Conservation (phyloP, 352 stramenopile genomes). For the Blastocystis sp. region DNA sequence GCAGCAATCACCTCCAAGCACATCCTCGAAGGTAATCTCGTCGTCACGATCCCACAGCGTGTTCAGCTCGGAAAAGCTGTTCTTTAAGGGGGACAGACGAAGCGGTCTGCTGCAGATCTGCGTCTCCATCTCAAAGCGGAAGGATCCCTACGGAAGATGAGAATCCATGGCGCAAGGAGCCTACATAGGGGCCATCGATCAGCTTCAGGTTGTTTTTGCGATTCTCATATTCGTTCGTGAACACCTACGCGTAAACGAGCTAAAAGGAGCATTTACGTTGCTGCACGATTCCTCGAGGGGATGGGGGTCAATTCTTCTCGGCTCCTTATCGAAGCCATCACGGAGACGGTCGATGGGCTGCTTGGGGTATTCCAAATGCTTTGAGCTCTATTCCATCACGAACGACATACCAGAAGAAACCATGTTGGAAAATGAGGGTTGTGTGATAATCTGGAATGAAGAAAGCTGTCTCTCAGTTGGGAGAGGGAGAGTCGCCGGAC, state of each 20-base stretch:
- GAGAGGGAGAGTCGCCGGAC: not conserved
- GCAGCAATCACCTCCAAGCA: slow-evolving; percentile 38
- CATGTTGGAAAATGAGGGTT: not conserved
- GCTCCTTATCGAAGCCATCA: slow-evolving; percentile 64
- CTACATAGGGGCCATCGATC: slow-evolving; percentile 60
- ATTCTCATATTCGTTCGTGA: slow-evolving; percentile 39
- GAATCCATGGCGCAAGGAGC: not conserved
- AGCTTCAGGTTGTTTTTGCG: slow-evolving; percentile 46
- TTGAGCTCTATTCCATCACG: not conserved
- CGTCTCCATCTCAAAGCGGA: slow-evolving; percentile 59
- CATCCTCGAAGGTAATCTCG: slow-evolving; percentile 68
- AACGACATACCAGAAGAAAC: not conserved
- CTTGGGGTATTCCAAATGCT: slow-evolving; percentile 33
- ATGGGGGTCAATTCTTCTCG: slow-evolving; percentile 55
- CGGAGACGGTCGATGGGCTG: slow-evolving; percentile 36
- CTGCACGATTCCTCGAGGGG: slow-evolving; percentile 52
- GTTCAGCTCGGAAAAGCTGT: slow-evolving; percentile 66
- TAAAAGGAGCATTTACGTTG: not conserved
- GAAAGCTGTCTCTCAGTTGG: not conserved
- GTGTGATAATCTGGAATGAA: not conserved
- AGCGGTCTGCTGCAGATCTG: slow-evolving; percentile 61
- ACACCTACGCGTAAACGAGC: slow-evolving; percentile 20
- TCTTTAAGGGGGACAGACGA: slow-evolving; percentile 56
- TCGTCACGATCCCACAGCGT: slow-evolving; percentile 68
- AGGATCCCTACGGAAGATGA: slow-evolving; percentile 50